Evolutionary conservation across 805 yeast genomes (phyloP), one percentile per base, ranked within the genome.

Genomic region (Kodamaea kaohsiungensis): DNA sequence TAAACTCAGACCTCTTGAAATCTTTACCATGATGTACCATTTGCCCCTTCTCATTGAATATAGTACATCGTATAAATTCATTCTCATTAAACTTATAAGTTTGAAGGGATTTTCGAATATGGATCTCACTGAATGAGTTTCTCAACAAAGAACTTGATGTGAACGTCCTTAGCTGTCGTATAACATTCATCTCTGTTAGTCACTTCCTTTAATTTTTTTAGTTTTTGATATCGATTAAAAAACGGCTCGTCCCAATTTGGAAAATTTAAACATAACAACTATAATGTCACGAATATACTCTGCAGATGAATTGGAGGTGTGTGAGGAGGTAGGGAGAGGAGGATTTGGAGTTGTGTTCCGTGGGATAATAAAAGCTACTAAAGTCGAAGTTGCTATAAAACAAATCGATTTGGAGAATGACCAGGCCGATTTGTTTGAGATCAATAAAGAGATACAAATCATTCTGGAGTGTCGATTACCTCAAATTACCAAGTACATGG

Each of bases 321-420:
- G 72, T 57, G 80, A 76, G 54, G 78, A 88, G 66, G 81, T 89
- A 3, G 95, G 95, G 3, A 72, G 87, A 53, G 95, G 95, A 1
- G 89, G 89, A 7, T 88, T 88, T 66, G 95, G 95, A 0, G 86
- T 83, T 2, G 95, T 88, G 1, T 88, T 83, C 67, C 71, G 83
- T 40, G 95, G 89, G 1, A 59, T 79, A 8, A 81, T 86, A 59
- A 72, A 72, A 60, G 75, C 48, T 53, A 72, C 64, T 43, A 67
- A 63, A 49, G 63, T 67, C 45, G 80, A 78, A 49, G 86, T 83
- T 45, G 88, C 88, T 7, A 74, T 83, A 47, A 84, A 84, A 59
- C 87, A 85, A 65, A 85, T 88, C 46, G 95, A 88, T 60, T 71
- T 88, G 57, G 96, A 89, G 62, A 77, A 81, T 51, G 91, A 88